Evolutionary conservation across 306 rosid species (phyloP).

Genomic region (Corylus avellana): DNA sequence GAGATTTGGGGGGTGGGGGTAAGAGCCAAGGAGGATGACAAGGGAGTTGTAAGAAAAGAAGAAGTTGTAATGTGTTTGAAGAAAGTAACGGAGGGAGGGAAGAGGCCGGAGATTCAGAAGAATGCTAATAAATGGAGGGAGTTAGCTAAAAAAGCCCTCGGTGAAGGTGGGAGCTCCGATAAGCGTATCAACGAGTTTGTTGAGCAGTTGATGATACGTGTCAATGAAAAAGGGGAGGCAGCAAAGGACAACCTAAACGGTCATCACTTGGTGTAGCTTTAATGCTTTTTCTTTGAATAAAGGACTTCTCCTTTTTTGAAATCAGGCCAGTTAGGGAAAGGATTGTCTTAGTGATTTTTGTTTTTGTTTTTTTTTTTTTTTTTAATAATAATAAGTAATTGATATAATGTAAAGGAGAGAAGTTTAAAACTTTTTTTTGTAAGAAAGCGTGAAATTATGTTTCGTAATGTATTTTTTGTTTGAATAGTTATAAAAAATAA

Average conservation of each 20-base stretch:
- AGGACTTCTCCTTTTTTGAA: too few relatives aligned
- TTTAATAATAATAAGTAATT: too few relatives aligned
- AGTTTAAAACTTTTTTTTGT: too few relatives aligned
- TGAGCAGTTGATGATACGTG: constrained; percentile 30
- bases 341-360: too few relatives aligned
- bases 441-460: too few relatives aligned
- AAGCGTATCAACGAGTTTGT: constrained; percentile 43
- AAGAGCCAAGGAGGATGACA: constrained; percentile 56
- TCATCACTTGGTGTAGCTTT: neutral
- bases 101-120: constrained; percentile 36
- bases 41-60: constrained; percentile 48
- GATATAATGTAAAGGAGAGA: too few relatives aligned
- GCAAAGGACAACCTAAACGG: constrained; percentile 18
- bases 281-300: too few relatives aligned
- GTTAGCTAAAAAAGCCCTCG: constrained; percentile 46
- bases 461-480: too few relatives aligned
- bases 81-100: constrained; percentile 54
- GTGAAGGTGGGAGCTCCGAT: constrained; percentile 57
- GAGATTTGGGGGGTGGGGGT: constrained; percentile 64
- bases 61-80: constrained; percentile 48
- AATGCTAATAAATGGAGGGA: constrained; percentile 49
- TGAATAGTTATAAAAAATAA: too few relatives aligned
- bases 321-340: too few relatives aligned
- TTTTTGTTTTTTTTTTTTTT: too few relatives aligned
- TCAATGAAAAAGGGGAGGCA: constrained; percentile 15